phyloP scores from a whole-genome alignment of 129 eudicot species.

The Flaveria ramosissima region DNA sequence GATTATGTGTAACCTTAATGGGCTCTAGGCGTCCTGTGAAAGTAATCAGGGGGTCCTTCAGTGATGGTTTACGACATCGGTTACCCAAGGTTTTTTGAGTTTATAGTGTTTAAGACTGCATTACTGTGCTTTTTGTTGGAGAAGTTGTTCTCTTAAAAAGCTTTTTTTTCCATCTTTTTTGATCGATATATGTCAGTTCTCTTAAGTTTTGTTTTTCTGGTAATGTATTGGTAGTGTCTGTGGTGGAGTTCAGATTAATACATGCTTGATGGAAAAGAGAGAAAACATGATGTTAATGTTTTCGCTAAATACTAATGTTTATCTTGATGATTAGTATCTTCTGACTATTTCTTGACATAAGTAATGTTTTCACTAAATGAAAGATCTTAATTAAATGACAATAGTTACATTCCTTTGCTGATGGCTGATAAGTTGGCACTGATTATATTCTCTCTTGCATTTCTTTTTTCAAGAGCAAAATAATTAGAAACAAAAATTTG shows the following conservation, averaged over 20 bases:
- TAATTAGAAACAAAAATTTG: too few species aligned
- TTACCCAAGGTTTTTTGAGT: conserved; percentile 1
- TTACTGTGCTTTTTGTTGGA: neutral
- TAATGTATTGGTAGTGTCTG: neutral
- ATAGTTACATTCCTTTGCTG: neutral
- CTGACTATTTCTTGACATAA: neutral
- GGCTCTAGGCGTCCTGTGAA: neutral
- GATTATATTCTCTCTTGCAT: too few species aligned
- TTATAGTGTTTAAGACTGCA: neutral
- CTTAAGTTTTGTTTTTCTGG: neutral
- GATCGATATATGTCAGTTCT: neutral
- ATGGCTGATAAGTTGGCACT: too few species aligned
- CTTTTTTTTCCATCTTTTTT: neutral
- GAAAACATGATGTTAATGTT: neutral
- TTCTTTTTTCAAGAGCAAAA: too few species aligned
- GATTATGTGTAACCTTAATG: conserved; percentile 4
- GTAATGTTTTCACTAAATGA: neutral
- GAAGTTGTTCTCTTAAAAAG: neutral
- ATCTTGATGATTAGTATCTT: too few species aligned
- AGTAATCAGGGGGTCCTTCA: too few species aligned
- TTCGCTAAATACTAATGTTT: too few species aligned
- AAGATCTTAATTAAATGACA: neutral
- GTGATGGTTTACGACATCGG: neutral
- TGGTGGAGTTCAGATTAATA: neutral
- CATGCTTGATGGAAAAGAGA: neutral